Evolutionary conservation across 352 stramenopile genomes (phyloP), one percentile per base, ranked within the genome.

Genomic region (Globisporangium echinulatum): DNA sequence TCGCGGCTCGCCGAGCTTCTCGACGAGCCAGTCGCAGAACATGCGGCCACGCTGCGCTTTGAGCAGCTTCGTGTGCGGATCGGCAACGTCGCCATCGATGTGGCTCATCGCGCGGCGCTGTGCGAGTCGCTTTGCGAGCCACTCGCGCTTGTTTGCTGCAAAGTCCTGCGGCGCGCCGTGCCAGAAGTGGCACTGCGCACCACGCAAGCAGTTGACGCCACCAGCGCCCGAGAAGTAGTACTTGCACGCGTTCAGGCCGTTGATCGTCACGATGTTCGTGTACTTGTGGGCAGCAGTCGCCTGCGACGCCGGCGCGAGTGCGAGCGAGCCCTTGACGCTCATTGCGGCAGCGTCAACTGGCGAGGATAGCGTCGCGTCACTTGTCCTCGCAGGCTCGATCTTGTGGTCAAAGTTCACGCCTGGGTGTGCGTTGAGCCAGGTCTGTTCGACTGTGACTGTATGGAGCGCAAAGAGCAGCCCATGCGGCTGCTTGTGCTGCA

Each of bases 231-330:
- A 84, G 62, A 94, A 94, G 62, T 92, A 90, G 64, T 88, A 94
- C 62, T 94, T 94, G 70, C 82, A 94, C 1, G 81, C 74, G 48
- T 92, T 90, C 56, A 88, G 86, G 53, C 85, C 85, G 56, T 89
- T 64, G 53, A 92, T 67, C 38, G 79, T 71, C 40, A 94, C 84
- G 50, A 92, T 90, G 59, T 94, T 92, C 56, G 81, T 89, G 75
- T 94, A 92, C 60, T 88, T 90, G 58, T 83, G 70, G 0, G 53
- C 48, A 5, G 64, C 63, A 0, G 53, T 51, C 1, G 79, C 75
- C 38, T 88, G 79, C 0, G 79, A 87, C 14, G 75, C 74, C 37
- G 79, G 77, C 5, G 71, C 67, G 15, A 89, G 62, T 14, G 69
- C 47, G 4, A 76, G 63, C 10, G 79, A 91, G 0, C 78, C 73